A percentile compares a stretch with the other conserved stretches of the same genome.
Evolutionary conservation across 2,329 filamentous ascomycete species (phyloP).

Genomic region (Trichoderma koningii): DNA sequence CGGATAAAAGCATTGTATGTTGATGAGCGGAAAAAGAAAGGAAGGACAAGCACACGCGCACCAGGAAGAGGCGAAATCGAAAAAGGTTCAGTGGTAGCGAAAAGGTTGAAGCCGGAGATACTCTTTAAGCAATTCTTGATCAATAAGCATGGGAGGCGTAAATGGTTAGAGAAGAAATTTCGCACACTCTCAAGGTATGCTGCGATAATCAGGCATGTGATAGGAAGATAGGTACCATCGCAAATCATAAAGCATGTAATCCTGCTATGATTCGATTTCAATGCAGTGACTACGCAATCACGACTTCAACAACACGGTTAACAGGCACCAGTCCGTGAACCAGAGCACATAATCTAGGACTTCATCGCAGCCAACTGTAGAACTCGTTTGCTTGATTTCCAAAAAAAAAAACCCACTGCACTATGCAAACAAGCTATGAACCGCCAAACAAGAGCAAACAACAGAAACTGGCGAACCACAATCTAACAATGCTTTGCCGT

Average conservation of each 20-base stretch:
- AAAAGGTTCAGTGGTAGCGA: background rate
- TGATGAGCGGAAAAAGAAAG: background rate
- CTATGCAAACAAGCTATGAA: background rate
- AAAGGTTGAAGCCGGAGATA: background rate
- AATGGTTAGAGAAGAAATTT: conserved; percentile 15
- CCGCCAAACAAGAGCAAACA: background rate
- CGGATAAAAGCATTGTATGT: background rate
- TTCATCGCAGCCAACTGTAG: background rate
- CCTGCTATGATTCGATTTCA: background rate
- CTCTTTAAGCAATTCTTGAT: background rate
- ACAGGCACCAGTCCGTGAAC: no score
- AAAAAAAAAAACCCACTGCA: background rate
- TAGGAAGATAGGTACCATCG: conserved; percentile 2
- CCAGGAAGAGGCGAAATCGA: background rate
- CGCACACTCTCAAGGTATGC: background rate
- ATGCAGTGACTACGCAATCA: no score
- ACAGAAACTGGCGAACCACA: background rate
- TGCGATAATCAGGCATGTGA: background rate
- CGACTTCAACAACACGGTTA: no score
- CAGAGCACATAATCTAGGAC: no score
- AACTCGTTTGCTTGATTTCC: conserved; percentile 5
- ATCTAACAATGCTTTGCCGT: conserved; percentile 11
- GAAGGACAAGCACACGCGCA: background rate
- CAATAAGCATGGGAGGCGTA: conserved; percentile 19
- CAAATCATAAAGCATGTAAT: background rate